A percentile compares a stretch with the other conserved stretches of the same genome.
Conservation (phyloP, 805 yeast species). For the Maudiozyma bulderi region DNA sequence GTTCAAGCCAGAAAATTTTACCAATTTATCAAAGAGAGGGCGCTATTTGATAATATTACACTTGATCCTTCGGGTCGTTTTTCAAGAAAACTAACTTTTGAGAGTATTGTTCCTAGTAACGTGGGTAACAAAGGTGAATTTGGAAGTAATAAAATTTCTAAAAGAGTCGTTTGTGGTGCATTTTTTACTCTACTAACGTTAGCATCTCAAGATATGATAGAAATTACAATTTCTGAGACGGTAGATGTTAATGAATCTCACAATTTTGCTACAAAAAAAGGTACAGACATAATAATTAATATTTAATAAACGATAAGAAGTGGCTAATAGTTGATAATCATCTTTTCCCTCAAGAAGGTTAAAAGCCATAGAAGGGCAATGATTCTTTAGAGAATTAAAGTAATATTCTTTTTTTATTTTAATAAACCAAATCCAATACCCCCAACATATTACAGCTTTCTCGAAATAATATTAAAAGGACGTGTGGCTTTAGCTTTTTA, state of each 20-base stretch:
- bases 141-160: conserved; percentile 6
- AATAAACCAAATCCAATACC: too few relatives aligned
- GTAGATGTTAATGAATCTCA: neutral
- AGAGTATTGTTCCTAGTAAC: conserved; percentile 22
- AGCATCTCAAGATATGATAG: conserved; percentile 18
- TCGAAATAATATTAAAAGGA: too few relatives aligned
- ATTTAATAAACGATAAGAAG: neutral
- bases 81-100: conserved; percentile 16
- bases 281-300: neutral
- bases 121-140: conserved; percentile 2
- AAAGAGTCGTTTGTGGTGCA: conserved; percentile 24
- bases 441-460: too few relatives aligned
- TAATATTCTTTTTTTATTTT: too few relatives aligned
- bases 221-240: neutral
- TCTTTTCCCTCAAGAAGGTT: too few relatives aligned
- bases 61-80: conserved; percentile 13
- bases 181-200: conserved; percentile 23
- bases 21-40: conserved; percentile 21
- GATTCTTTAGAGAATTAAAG: too few relatives aligned
- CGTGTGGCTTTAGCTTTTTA: too few relatives aligned
- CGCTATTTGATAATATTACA: conserved; percentile 13
- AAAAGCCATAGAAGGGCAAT: too few relatives aligned
- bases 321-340: too few relatives aligned
- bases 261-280: neutral
- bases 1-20: conserved; percentile 22